A percentile compares a stretch with the other conserved stretches of the same genome.
Conservation (phyloP, 768 basidiomycete genomes). For the Lentinula guzmanii region DNA sequence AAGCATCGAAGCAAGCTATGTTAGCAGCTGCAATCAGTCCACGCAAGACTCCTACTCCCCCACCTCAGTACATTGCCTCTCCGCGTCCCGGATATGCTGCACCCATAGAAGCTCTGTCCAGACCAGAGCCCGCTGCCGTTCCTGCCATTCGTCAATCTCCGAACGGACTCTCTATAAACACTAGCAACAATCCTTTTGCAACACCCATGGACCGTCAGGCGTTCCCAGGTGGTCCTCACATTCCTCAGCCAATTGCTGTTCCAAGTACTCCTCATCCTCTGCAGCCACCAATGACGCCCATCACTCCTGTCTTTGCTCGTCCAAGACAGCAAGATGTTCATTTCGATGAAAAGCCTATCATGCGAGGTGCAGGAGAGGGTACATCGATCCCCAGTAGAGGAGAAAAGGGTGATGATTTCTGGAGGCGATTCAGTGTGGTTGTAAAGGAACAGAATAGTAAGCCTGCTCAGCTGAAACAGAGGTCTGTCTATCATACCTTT, state of each 20-base stretch:
- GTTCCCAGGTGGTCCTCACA: constrained; percentile 8
- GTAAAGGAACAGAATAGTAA: constrained; percentile 56
- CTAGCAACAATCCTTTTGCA: constrained; percentile 19
- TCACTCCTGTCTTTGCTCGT: constrained; percentile 70
- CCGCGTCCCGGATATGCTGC: constrained; percentile 73
- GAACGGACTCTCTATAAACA: constrained; percentile 12
- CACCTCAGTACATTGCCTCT: constrained; percentile 47
- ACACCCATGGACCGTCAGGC: constrained; percentile 12
- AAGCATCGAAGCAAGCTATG: constrained; percentile 25
- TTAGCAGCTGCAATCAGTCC: constrained; percentile 25
- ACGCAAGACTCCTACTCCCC: constrained; percentile 18
- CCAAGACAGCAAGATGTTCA: constrained; percentile 57
- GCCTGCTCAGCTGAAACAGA: constrained; percentile 33
- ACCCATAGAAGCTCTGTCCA: constrained; percentile 57
- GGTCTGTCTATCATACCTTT: constrained; percentile 23
- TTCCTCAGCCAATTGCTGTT: constrained; percentile 26
- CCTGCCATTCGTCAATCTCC: constrained; percentile 25
- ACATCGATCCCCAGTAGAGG: constrained; percentile 62
- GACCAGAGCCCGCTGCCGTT: constrained; percentile 35
- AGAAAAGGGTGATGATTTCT: constrained; percentile 78
- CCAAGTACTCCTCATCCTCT: constrained; percentile 67
- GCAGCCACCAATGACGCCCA: constrained; percentile 72
- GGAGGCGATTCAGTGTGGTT: constrained; percentile 82
- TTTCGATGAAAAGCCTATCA: constrained; percentile 49
- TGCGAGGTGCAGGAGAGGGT: constrained; percentile 66